phyloP scores from a whole-genome alignment of 2,329 filamentous ascomycete genomes.

The Colletotrichum sp. region DNA sequence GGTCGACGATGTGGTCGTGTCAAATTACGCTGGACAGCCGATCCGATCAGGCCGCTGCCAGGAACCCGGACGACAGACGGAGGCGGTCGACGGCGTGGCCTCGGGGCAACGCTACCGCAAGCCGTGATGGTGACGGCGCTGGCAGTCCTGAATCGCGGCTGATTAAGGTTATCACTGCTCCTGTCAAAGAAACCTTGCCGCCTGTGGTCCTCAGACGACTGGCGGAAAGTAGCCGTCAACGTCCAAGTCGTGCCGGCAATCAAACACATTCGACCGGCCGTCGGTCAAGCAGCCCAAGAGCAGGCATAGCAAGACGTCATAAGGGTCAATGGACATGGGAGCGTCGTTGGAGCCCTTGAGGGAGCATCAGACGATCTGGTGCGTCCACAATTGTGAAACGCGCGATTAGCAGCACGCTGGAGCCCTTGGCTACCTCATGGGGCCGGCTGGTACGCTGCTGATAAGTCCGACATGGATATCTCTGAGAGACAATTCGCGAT shows the following conservation, averaged over 20 bases:
- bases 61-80: background rate
- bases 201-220: background rate
- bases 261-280: background rate
- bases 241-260: background rate
- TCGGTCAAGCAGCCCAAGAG: background rate
- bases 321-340: background rate
- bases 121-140: background rate
- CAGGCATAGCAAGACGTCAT: constrained; percentile 4
- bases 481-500: background rate
- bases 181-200: background rate
- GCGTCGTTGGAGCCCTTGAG: background rate
- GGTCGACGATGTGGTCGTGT: background rate
- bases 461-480: constrained; percentile 7
- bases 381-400: constrained; percentile 16
- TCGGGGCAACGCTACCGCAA: background rate
- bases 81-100: background rate
- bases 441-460: background rate
- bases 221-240: constrained; percentile 15
- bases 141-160: background rate
- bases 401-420: constrained; percentile 2
- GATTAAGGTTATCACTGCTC: constrained; percentile 15
- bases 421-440: background rate
- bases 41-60: constrained; percentile 5
- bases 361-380: constrained; percentile 16
- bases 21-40: background rate